Percentiles rank a stretch among this genome's conserved stretches.
Conservation (phyloP, 768 basidiomycete species). For the Cystofilobasidium capitatum region DNA sequence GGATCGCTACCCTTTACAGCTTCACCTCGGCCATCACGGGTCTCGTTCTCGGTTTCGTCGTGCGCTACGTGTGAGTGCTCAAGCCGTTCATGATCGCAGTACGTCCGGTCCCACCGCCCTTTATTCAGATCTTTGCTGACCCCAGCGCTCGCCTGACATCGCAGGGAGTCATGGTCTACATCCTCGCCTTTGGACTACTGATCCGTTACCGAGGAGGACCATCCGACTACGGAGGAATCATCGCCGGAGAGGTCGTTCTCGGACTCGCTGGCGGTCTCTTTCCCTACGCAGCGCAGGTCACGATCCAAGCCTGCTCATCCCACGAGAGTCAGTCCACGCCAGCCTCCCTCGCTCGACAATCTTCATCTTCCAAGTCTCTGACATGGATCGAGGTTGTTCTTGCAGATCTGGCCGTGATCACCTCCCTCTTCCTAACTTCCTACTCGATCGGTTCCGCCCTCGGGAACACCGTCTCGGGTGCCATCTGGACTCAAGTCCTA, state of each 20-base stretch:
- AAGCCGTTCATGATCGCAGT: slow-evolving; percentile 34
- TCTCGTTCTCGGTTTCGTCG: slow-evolving; percentile 33
- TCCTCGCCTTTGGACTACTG: slow-evolving; percentile 35
- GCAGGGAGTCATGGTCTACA: slow-evolving; percentile 32
- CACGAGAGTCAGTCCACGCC: slow-evolving; percentile 33
- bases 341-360: too few species aligned
- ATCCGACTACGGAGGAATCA: slow-evolving; percentile 29
- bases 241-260: slow-evolving; percentile 34
- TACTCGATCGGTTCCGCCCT: slow-evolving; percentile 31
- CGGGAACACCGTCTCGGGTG: slow-evolving; percentile 35
- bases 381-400: too few species aligned
- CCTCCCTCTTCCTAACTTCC: slow-evolving; percentile 29
- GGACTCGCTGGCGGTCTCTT: slow-evolving; percentile 33
- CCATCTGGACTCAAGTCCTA: slow-evolving; percentile 36
- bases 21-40: slow-evolving; percentile 37
- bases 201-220: slow-evolving; percentile 32
- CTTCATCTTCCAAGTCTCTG: background rate
- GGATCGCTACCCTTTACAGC: slow-evolving; percentile 34
- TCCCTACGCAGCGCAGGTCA: slow-evolving; percentile 34
- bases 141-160: background rate
- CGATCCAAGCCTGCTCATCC: slow-evolving; percentile 30
- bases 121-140: background rate
- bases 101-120: background rate
- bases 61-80: slow-evolving; percentile 33
- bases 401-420: slow-evolving; percentile 28